Conservation (phyloP, 441 rosid species). For the Bocquillonia castaneifolia region DNA sequence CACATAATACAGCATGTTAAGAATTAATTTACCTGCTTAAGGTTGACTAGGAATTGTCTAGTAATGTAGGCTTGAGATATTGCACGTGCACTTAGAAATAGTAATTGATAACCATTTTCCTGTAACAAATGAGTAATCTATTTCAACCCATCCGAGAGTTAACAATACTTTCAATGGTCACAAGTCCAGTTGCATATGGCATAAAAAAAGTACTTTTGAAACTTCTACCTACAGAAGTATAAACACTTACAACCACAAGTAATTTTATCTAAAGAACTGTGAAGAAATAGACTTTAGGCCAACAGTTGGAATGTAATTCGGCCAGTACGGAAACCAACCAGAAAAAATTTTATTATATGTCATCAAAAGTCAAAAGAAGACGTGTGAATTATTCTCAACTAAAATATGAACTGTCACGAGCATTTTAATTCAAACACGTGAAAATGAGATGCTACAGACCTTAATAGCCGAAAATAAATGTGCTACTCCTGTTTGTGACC, state of each 20-base stretch:
- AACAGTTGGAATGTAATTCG: conserved; percentile 9
- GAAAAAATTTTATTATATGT: conserved; percentile 6
- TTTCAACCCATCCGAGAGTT: conserved; percentile 6
- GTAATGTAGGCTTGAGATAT: conserved; percentile 89
- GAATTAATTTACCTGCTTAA: conserved; percentile 66
- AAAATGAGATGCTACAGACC: conserved; percentile 46
- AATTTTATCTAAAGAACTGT: background rate
- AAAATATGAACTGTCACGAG: background rate
- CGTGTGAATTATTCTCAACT: background rate
- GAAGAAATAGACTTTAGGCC: conserved; percentile 12
- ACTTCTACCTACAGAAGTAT: background rate
- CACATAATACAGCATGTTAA: conserved; percentile 9
- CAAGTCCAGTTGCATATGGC: background rate
- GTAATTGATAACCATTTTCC: conserved; percentile 97
- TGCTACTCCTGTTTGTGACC: conserved; percentile 96
- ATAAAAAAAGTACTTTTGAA: background rate
- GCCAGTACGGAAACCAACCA: background rate
- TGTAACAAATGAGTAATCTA: conserved; percentile 31
- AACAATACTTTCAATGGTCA: conserved; percentile 2
- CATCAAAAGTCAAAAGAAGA: background rate
- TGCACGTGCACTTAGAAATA: conserved; percentile 94
- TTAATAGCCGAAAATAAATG: conserved; percentile 85
- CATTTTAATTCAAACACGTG: conserved; percentile 5
- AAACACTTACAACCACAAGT: background rate
- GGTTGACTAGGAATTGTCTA: conserved; percentile 72